A percentile compares a stretch with the other conserved stretches of the same genome.
Conservation (phyloP, 306 rosid genomes). For the Lathyrus oleraceus region DNA sequence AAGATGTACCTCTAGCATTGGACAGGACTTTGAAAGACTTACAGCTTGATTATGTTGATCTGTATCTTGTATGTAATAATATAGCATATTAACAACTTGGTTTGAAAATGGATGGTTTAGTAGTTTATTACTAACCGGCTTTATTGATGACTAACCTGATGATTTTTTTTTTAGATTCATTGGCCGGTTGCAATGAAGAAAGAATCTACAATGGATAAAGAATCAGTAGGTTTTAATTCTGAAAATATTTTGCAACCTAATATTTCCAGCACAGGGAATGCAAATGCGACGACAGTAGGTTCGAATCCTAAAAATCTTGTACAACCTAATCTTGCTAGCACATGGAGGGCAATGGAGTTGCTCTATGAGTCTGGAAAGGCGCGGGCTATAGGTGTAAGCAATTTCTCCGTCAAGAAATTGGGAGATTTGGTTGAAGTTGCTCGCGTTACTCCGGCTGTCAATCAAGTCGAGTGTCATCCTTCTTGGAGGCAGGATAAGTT, state of each 20-base stretch:
- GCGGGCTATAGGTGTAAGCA: conserved; percentile 74
- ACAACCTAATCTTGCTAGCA: conserved; percentile 49
- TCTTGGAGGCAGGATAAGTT: conserved; percentile 70
- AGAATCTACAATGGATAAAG: conserved; percentile 62
- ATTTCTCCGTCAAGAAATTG: conserved; percentile 70
- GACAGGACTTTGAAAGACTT: conserved; percentile 67
- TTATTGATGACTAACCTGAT: conserved; percentile 7
- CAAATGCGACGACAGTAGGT: conserved; percentile 39
- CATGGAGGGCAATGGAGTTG: conserved; percentile 82
- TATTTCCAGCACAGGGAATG: no score
- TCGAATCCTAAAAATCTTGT: conserved; percentile 51
- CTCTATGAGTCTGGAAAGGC: conserved; percentile 71
- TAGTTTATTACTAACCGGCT: conserved; percentile 16
- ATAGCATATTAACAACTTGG: no score
- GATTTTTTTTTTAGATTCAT: conserved; percentile 57
- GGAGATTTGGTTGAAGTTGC: conserved; percentile 56
- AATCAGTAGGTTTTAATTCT: conserved; percentile 39
- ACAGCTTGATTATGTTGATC: conserved; percentile 79
- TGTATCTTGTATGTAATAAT: conserved; percentile 69
- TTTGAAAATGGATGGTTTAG: background rate
- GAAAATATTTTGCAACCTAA: no score
- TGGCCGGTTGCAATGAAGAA: conserved; percentile 70
- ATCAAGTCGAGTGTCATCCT: conserved; percentile 82
- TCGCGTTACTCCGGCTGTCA: conserved; percentile 70
- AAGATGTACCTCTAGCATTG: conserved; percentile 71